These are phyloP conservation scores for Thielaviopsis euricoi DNA, from an alignment of 2,329 filamentous ascomycete genomes.

Conservation along the genomic window DNA sequence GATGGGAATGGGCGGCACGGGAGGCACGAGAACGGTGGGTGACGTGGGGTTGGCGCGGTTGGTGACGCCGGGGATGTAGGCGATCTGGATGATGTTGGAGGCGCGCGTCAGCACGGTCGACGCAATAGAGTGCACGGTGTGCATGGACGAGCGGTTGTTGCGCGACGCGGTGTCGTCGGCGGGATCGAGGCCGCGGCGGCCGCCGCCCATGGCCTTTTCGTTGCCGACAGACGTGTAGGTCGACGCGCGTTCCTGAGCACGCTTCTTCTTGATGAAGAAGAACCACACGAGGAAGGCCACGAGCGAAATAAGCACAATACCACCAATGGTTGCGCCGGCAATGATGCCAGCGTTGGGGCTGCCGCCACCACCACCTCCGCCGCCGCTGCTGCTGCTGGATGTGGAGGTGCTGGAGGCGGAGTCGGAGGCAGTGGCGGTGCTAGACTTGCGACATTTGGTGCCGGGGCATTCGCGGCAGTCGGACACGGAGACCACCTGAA, in stretches of 20 bases:
- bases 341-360: constrained; percentile 68
- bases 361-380: constrained; percentile 19
- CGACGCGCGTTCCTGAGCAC: constrained; percentile 24
- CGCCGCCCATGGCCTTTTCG: constrained; percentile 38
- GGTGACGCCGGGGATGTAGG: constrained; percentile 93
- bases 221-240: constrained; percentile 3
- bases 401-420: constrained; percentile 1
- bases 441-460: constrained; percentile 11
- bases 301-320: constrained; percentile 56
- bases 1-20: constrained; percentile 78
- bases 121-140: constrained; percentile 81
- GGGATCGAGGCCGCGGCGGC: constrained; percentile 11
- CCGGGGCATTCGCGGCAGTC: constrained; percentile 13
- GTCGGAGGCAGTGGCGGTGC: background rate
- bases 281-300: constrained; percentile 71
- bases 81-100: constrained; percentile 98
- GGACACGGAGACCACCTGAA: constrained; percentile 13
- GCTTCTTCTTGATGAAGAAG: constrained; percentile 69
- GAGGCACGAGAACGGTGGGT: constrained; percentile 66
- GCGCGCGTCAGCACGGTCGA: constrained; percentile 90
- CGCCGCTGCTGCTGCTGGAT: constrained; percentile 11
- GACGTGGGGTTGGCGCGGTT: constrained; percentile 79
- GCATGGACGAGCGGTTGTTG: constrained; percentile 56
- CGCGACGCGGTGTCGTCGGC: constrained; percentile 29
- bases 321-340: constrained; percentile 79